Conservation (phyloP, 164 flowering plant species). For the Saururus chinensis region DNA sequence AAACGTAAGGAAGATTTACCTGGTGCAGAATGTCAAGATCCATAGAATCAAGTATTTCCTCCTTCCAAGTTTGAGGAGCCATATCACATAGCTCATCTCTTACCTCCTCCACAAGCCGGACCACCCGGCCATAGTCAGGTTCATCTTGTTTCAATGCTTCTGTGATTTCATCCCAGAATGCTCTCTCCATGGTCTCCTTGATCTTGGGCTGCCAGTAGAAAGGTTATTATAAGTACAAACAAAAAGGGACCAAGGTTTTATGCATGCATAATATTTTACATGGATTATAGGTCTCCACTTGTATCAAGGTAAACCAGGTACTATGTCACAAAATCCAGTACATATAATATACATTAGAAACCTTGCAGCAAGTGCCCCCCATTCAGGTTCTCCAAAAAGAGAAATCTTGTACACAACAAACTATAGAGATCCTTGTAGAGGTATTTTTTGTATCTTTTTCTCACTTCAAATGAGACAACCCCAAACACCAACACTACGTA, state of each 20-base stretch:
- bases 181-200: slow-evolving; percentile 73
- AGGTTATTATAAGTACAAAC: neutral
- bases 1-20: slow-evolving; percentile 24
- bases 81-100: slow-evolving; percentile 78
- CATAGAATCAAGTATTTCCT: slow-evolving; percentile 56
- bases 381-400: too few relatives aligned
- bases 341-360: too few relatives aligned
- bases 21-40: slow-evolving; percentile 72
- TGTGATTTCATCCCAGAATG: slow-evolving; percentile 81
- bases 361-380: too few relatives aligned
- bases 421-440: too few relatives aligned
- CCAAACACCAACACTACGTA: too few relatives aligned
- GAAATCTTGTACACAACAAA: too few relatives aligned
- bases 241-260: neutral
- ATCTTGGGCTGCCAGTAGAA: slow-evolving; percentile 40
- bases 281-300: too few relatives aligned
- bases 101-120: slow-evolving; percentile 70
- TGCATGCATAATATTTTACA: too few relatives aligned
- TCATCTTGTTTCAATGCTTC: slow-evolving; percentile 56
- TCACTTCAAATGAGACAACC: too few relatives aligned
- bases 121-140: slow-evolving; percentile 48
- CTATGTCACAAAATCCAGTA: too few relatives aligned
- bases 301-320: too few relatives aligned
- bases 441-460: too few relatives aligned
- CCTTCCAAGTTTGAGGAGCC: slow-evolving; percentile 77